Evolutionary conservation across 179 eudicot genomes (phyloP).

Genomic region (Patellifolia procumbens): DNA sequence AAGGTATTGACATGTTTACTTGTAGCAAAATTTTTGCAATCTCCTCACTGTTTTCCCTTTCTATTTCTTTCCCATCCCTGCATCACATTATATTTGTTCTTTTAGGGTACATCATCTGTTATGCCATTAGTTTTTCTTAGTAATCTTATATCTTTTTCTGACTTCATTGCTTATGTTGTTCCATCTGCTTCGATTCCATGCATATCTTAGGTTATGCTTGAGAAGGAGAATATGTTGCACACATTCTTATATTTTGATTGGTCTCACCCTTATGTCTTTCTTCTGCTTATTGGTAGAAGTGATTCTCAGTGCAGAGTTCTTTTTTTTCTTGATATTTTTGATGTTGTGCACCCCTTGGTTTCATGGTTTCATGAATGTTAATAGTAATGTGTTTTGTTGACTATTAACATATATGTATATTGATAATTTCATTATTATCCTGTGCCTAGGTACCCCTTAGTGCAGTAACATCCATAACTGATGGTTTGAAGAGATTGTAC

Average conservation of each 20-base stretch:
- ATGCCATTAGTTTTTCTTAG: too few species aligned
- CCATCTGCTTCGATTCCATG: too few species aligned
- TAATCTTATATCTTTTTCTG: too few species aligned
- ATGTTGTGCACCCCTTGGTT: too few species aligned
- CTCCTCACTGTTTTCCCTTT: neutral
- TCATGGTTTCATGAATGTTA: neutral
- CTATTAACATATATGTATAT: neutral
- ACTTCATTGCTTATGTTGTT: too few species aligned
- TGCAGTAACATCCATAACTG: slow-evolving; percentile 79
- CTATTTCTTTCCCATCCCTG: neutral
- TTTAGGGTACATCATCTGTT: too few species aligned
- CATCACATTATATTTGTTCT: too few species aligned
- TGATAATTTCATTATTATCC: neutral
- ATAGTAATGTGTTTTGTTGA: neutral
- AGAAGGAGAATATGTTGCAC: neutral
- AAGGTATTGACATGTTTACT: slow-evolving; percentile 41
- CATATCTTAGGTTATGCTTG: too few species aligned
- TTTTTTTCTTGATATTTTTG: neutral
- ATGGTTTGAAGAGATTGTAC: slow-evolving; percentile 86
- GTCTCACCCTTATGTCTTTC: neutral
- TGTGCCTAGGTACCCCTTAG: slow-evolving; percentile 41
- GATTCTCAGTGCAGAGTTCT: neutral
- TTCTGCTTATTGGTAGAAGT: neutral
- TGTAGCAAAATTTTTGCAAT: neutral
- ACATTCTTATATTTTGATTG: neutral